phyloP scores from a whole-genome alignment of 139 green algal species.

The Chlorella sp. region DNA sequence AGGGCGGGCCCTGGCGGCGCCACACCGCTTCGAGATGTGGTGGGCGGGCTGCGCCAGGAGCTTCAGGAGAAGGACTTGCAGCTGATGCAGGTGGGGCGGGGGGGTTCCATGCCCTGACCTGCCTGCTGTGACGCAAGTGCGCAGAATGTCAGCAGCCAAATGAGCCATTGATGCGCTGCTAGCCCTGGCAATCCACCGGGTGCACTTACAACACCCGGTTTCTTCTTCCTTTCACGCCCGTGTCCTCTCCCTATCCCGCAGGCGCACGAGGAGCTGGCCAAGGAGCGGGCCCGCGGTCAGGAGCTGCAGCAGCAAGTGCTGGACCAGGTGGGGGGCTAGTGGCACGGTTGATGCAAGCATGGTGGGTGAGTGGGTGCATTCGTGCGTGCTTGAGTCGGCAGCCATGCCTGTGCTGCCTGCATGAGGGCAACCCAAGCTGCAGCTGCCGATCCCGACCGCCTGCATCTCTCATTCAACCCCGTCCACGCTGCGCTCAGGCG shows the following conservation, averaged over 20 bases:
- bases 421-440: background rate
- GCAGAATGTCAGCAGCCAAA: too few relatives aligned
- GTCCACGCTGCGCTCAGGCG: slow-evolving; percentile 3
- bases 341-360: too few relatives aligned
- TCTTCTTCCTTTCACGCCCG: too few relatives aligned
- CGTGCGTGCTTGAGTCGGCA: too few relatives aligned
- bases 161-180: too few relatives aligned
- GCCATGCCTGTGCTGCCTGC: too few relatives aligned
- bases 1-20: background rate
- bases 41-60: slow-evolving; percentile 12
- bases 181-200: too few relatives aligned
- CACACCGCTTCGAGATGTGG: background rate
- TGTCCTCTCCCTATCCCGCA: too few relatives aligned
- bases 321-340: slow-evolving; percentile 42
- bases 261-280: slow-evolving; percentile 33
- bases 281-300: slow-evolving; percentile 10
- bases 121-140: too few relatives aligned
- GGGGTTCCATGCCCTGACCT: too few relatives aligned
- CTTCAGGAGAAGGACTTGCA: slow-evolving; percentile 38
- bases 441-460: background rate
- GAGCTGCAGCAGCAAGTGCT: slow-evolving; percentile 44
- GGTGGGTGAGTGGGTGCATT: too few relatives aligned
- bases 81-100: slow-evolving; percentile 6
- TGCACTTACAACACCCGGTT: too few relatives aligned
- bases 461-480: background rate